These are phyloP conservation scores for Pseudogymnoascus sp. DNA, from an alignment of 2,329 filamentous ascomycete species.

Conservation along the genomic window DNA sequence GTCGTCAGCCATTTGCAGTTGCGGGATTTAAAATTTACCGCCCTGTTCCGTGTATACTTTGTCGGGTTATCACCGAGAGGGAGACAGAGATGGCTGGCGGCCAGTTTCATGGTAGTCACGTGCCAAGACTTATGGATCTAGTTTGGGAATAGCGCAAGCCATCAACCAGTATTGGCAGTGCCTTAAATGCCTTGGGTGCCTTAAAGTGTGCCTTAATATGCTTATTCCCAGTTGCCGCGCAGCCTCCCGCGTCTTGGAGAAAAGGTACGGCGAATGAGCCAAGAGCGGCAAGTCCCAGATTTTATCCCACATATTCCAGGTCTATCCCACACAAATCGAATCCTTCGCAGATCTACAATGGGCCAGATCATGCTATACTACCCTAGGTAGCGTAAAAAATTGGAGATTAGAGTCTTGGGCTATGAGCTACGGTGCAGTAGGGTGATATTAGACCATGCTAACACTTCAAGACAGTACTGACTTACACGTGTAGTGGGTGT, in stretches of 20 bases:
- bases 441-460: no score
- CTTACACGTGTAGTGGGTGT: not conserved
- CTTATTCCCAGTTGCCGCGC: not conserved
- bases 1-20: not conserved
- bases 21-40: not conserved
- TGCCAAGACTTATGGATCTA: not conserved
- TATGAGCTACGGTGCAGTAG: not conserved
- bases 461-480: not conserved
- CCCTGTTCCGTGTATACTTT: not conserved
- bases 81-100: not conserved
- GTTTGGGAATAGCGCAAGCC: not conserved
- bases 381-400: not conserved
- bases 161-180: not conserved
- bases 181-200: not conserved
- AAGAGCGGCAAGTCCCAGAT: not conserved
- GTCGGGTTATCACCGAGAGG: not conserved
- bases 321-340: not conserved
- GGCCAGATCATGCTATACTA: not conserved
- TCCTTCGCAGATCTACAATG: not conserved
- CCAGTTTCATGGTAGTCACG: not conserved
- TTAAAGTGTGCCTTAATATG: not conserved
- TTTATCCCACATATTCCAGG: not conserved
- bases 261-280: not conserved
- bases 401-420: conserved; percentile 3
- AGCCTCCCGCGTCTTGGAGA: not conserved